Evolutionary conservation across 768 basidiomycete species (phyloP), one percentile per base, ranked within the genome.

Genomic region (Harrya chromipes): DNA sequence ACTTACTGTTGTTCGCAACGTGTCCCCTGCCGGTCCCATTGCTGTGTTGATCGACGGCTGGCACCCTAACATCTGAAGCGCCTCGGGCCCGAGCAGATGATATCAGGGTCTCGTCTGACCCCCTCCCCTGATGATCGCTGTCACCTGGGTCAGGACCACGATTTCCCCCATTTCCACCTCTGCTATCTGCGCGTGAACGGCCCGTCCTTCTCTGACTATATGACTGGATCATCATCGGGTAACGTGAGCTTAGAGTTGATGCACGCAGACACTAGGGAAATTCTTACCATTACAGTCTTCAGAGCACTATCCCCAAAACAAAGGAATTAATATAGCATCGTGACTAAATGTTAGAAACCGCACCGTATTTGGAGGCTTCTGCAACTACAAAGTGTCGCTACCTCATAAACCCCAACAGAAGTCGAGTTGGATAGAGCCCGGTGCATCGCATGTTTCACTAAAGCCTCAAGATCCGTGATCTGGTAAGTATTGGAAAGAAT

Each of bases 371-470:
- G 94, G 49, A 97, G 72, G 62, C 89, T 87, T 54, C 90, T 81
- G 65, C 87, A 90, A 55, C 83, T 89, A 62, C 91, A 93, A 4
- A 97, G 72, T 3, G 94, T 95, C 9, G 94, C 91, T 10, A 97
- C 93, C 66, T 97, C 94, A 64, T 97, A 97, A 38, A 97, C 87
- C 23, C 88, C 90, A 17, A 94, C 90, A 23, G 89, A 90, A 12
- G 87, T 90, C 24, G 83, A 80, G 60, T 90, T 90, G 27, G 85
- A 87, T 26, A 97, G 69, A 14, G 87, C 81, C 19, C 85, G 83
- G 63, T 98, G 95, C 85, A 98, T 90, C 5, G 93, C 90, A 66
- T 98, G 94, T 58, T 88, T 88, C n/a, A 91, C 90, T 19, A 94
- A 73, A 6, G 73, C 74, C 55, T 85, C 81, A 17, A 99, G 72